Conservation (phyloP, 2,329 filamentous ascomycete genomes). For the Penicillium verrucosum region DNA sequence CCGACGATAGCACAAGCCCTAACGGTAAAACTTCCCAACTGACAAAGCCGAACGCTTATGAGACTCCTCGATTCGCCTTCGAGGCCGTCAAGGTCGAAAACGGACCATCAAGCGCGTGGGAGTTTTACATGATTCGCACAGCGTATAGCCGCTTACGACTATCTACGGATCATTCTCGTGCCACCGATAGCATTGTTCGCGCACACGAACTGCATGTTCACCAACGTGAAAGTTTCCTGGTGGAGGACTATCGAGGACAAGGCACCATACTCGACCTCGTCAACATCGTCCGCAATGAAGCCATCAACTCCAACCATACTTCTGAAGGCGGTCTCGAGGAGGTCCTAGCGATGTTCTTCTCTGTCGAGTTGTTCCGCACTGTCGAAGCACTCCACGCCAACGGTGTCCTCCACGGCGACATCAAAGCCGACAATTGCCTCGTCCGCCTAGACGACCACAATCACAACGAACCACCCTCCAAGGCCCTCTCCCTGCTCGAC, state of each 20-base stretch:
- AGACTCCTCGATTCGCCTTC: slow-evolving; percentile 52
- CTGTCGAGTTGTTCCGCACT: slow-evolving; percentile 84
- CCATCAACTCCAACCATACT: slow-evolving; percentile 46
- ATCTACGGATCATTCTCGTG: slow-evolving; percentile 58
- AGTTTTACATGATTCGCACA: slow-evolving; percentile 91
- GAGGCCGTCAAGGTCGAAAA: slow-evolving; percentile 94
- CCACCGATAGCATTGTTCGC: slow-evolving; percentile 71
- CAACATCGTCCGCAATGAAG: slow-evolving; percentile 74
- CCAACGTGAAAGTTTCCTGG: slow-evolving; percentile 80
- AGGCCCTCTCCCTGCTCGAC: slow-evolving; percentile 30
- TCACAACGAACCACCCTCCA: slow-evolving; percentile 22
- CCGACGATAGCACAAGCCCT: slow-evolving; percentile 40
- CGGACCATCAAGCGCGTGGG: slow-evolving; percentile 80
- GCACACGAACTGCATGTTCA: slow-evolving; percentile 92
- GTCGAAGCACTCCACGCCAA: slow-evolving; percentile 80
- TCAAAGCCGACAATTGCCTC: slow-evolving; percentile 94
- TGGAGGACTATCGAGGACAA: slow-evolving; percentile 83
- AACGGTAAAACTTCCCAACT: slow-evolving; percentile 55
- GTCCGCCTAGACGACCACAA: slow-evolving; percentile 66
- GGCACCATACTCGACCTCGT: slow-evolving; percentile 93
- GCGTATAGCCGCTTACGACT: slow-evolving; percentile 69
- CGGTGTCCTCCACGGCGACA: slow-evolving; percentile 81
- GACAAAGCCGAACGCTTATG: slow-evolving; percentile 16
- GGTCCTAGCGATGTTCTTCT: slow-evolving; percentile 88
- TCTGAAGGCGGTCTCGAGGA: slow-evolving; percentile 76